phyloP scores from a whole-genome alignment of 2,329 filamentous ascomycete genomes.

The Scedosporium minutisporum region DNA sequence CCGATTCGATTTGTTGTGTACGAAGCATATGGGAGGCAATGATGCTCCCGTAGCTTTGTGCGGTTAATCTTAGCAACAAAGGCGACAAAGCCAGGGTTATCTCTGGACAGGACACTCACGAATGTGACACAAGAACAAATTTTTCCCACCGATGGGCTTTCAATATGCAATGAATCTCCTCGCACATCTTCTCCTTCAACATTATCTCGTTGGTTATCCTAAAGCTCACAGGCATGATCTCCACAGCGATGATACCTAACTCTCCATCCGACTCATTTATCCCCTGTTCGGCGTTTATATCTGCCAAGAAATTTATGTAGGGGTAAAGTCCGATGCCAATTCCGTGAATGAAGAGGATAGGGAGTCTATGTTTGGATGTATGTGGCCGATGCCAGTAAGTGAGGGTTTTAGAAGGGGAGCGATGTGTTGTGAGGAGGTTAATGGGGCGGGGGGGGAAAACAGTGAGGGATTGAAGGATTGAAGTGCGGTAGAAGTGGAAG shows the following conservation, averaged over 20 bases:
- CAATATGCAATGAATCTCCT: constrained; percentile 43
- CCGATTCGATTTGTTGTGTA: constrained; percentile 17
- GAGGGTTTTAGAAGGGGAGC: constrained; percentile 35
- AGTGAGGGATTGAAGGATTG: constrained; percentile 28
- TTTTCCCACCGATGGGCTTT: constrained; percentile 38
- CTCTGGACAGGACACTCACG: constrained; percentile 14
- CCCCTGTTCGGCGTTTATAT: constrained; percentile 32
- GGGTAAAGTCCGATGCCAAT: constrained; percentile 45
- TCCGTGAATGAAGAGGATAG: constrained; percentile 53
- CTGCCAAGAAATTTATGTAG: constrained; percentile 43
- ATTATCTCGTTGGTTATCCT: constrained; percentile 43
- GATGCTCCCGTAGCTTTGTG: constrained; percentile 39
- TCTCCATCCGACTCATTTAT: constrained; percentile 30
- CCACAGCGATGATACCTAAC: constrained; percentile 47
- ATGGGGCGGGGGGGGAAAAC: constrained; percentile 47
- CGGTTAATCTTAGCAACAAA: constrained; percentile 5
- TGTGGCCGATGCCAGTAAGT: constrained; percentile 54
- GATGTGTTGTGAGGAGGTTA: constrained; percentile 31
- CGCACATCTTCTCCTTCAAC: constrained; percentile 34
- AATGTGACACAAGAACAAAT: constrained; percentile 44
- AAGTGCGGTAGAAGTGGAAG: constrained; percentile 37
- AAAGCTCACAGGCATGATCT: constrained; percentile 49
- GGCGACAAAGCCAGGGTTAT: background rate
- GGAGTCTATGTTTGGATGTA: constrained; percentile 44
- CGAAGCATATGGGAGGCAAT: constrained; percentile 46